Evolutionary conservation across 2,329 filamentous ascomycete genomes (phyloP), one percentile per base, ranked within the genome.

Genomic region (Alternaria sp.): DNA sequence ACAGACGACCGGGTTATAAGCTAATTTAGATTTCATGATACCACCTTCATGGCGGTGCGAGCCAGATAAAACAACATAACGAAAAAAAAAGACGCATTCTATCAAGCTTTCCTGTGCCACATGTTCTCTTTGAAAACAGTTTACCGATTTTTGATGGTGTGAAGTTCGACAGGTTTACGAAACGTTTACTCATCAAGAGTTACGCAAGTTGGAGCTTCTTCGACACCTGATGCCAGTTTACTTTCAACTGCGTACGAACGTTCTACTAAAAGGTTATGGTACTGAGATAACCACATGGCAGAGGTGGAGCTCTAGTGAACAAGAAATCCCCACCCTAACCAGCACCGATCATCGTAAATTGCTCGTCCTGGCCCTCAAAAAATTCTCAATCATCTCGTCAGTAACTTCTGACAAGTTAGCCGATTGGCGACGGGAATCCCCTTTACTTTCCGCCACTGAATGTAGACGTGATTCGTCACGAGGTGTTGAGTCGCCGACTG

Each of bases 281-380:
- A 33, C 7, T 24, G n/a, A 24, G 17, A 17, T 17, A 46, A 24
- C 17, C 10, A n/a, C 7, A n/a, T 46, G 8, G 28, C 14, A 29
- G 13, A 34, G 8, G 44, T 36, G 21, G 34, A n/a, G 13, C 13
- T 34, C n/a, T 7, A 11, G 23, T 33, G 51, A 26, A 23, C 23
- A 24, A 41, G 5, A 24, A 33, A 34, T 21, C 17, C n/a, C 14
- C 21, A 14, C 33, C 24, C 21, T 41, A 14, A 42, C 31, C 41
- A 28, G 21, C 11, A 10, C 24, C 17, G 23, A 17, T 56, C 21
- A 39, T n/a, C 33, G 36, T 10, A 55, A 33, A 45, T 48, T 64
- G 31, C 69, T 67, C 51, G 58, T 62, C 48, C 65, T 70, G 6
- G 60, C 62, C 13, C 71, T 63, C 14, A 72, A 52, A 37, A 68